Percentiles rank a stretch among this genome's conserved stretches.
These are phyloP conservation scores for Backusella macrospora DNA, from an alignment of 192 early-diverging fungal genomes.

Conservation along the genomic window DNA sequence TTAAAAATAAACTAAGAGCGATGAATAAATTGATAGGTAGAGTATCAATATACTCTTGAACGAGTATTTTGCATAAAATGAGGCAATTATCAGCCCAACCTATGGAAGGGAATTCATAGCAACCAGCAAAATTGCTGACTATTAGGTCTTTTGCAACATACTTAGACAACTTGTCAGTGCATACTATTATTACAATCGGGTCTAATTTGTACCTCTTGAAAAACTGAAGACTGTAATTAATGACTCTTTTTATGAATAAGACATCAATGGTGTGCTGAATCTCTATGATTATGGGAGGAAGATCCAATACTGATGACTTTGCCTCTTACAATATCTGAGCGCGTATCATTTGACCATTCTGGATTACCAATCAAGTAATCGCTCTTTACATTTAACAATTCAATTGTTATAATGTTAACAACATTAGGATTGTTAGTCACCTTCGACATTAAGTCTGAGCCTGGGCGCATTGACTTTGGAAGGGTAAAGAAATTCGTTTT, in stretches of 20 bases:
- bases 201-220: too few relatives aligned
- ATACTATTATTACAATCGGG: too few relatives aligned
- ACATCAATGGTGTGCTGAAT: too few relatives aligned
- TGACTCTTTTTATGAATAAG: too few relatives aligned
- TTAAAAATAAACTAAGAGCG: constrained; percentile 11
- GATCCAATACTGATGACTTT: too few relatives aligned
- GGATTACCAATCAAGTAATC: not conserved
- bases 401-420: not conserved
- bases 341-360: not conserved
- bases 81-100: constrained; percentile 6
- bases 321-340: too few relatives aligned
- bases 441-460: not conserved
- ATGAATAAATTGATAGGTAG: not conserved
- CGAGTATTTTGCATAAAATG: not conserved
- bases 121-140: not conserved
- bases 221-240: too few relatives aligned
- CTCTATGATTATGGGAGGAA: too few relatives aligned
- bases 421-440: constrained; percentile 1
- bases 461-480: constrained; percentile 11
- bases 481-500: constrained; percentile 7
- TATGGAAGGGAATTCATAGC: not conserved
- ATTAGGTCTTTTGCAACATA: not conserved
- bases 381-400: not conserved
- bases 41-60: not conserved
- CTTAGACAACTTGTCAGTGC: not conserved